phyloP scores from a whole-genome alignment of 768 basidiomycete genomes.

The Leucocoprinus sp. region DNA sequence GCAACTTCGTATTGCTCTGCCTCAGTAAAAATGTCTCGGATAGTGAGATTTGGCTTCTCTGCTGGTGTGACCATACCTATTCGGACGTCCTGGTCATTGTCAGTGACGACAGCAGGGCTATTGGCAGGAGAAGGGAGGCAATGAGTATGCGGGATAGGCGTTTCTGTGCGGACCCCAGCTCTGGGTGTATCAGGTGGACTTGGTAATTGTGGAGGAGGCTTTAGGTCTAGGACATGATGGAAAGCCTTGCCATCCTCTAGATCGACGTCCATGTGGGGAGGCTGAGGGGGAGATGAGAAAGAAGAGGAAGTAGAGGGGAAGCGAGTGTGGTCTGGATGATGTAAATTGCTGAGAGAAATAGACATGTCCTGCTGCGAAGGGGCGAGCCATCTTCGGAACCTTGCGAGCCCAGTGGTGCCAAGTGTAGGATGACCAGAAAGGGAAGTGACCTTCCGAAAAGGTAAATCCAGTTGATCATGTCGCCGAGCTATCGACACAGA shows the following conservation, averaged over 20 bases:
- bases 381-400: too few species aligned
- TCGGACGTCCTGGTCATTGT: not conserved
- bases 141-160: not conserved
- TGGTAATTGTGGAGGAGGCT: slow-evolving; percentile 8
- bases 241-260: not conserved
- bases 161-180: not conserved
- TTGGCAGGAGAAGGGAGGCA: not conserved
- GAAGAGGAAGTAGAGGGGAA: slow-evolving; percentile 6
- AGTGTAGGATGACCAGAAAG: too few species aligned
- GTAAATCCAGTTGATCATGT: not conserved
- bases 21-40: not conserved
- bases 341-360: too few species aligned
- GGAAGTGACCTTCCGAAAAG: too few species aligned
- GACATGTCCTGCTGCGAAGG: too few species aligned
- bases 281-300: slow-evolving; percentile 6
- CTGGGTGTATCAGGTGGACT: slow-evolving; percentile 9
- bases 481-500: not conserved
- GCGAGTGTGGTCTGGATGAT: not conserved
- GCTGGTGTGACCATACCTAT: not conserved
- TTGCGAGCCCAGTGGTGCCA: too few species aligned
- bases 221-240: too few species aligned
- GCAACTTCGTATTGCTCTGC: not conserved
- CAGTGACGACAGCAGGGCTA: not conserved
- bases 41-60: not conserved
- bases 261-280: not conserved